phyloP scores from a whole-genome alignment of 108 stramenopile species.

The Epipyxis sp. region DNA sequence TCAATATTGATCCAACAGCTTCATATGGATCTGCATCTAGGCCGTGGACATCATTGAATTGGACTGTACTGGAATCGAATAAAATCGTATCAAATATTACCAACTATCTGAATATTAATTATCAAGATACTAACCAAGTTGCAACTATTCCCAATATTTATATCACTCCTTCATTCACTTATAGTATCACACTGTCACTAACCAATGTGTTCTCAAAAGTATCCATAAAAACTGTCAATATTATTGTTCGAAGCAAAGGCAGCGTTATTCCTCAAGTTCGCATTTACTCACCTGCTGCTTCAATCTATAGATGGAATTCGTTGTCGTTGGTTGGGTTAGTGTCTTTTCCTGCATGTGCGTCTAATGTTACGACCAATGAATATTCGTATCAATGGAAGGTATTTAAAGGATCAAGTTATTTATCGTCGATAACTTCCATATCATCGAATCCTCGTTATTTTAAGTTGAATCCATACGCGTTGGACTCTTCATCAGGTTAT shows the following conservation, averaged over 20 bases:
- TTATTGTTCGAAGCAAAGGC: background rate
- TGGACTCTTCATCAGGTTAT: background rate
- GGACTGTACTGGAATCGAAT: background rate
- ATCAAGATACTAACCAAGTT: background rate
- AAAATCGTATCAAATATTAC: background rate
- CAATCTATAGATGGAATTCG: background rate
- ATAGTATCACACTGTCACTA: background rate
- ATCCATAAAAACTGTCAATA: background rate
- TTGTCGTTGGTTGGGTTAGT: background rate
- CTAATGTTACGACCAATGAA: background rate
- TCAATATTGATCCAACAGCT: constrained; percentile 7
- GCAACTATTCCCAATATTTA: background rate
- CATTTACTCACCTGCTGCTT: background rate
- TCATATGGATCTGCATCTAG: background rate
- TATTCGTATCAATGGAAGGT: background rate
- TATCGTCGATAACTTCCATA: background rate
- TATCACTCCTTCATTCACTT: background rate
- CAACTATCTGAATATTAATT: constrained; percentile 5
- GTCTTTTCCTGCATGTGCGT: background rate
- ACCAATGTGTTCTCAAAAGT: background rate
- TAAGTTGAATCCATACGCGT: background rate
- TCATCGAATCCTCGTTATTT: background rate
- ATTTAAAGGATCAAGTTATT: background rate
- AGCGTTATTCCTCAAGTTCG: background rate
- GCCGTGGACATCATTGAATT: background rate